Conservation (phyloP, 208 protist genomes). For the Blastocrithidia nonstop region DNA sequence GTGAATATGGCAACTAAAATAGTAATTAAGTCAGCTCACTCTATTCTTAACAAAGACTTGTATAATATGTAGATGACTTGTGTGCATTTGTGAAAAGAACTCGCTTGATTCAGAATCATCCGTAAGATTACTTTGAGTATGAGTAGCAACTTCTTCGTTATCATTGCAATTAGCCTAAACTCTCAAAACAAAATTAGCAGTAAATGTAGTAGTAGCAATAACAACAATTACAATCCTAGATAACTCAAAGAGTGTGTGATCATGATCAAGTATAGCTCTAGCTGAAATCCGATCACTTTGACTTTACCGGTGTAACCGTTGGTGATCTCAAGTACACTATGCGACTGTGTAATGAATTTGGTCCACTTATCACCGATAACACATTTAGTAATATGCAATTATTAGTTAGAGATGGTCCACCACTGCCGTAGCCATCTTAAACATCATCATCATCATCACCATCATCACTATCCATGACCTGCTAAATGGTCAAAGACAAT, state of each 20-base stretch:
- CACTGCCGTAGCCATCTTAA: conserved; percentile 3
- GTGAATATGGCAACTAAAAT: not conserved
- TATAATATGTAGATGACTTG: conserved; percentile 54
- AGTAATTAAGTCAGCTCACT: not conserved
- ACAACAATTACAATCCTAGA: no score
- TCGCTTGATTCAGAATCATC: conserved; percentile 62
- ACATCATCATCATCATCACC: not conserved
- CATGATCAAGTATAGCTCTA: no score
- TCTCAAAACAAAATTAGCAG: not conserved
- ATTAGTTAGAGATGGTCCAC: conserved; percentile 37
- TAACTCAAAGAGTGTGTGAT: no score
- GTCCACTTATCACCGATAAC: conserved; percentile 9
- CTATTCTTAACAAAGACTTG: not conserved
- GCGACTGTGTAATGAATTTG: conserved; percentile 25
- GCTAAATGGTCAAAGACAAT: not conserved
- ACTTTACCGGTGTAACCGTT: conserved; percentile 16
- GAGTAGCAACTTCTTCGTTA: conserved; percentile 6
- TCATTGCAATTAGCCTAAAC: not conserved
- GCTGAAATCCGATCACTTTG: conserved; percentile 14
- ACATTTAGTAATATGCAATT: conserved; percentile 13
- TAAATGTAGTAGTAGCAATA: not conserved
- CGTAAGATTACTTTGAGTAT: conserved; percentile 61
- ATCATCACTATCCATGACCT: no score
- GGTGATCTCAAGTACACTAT: conserved; percentile 34
- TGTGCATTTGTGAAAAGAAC: conserved; percentile 31